Conservation (phyloP, 768 basidiomycete genomes). For the Psilocybe subaeruginosa region DNA sequence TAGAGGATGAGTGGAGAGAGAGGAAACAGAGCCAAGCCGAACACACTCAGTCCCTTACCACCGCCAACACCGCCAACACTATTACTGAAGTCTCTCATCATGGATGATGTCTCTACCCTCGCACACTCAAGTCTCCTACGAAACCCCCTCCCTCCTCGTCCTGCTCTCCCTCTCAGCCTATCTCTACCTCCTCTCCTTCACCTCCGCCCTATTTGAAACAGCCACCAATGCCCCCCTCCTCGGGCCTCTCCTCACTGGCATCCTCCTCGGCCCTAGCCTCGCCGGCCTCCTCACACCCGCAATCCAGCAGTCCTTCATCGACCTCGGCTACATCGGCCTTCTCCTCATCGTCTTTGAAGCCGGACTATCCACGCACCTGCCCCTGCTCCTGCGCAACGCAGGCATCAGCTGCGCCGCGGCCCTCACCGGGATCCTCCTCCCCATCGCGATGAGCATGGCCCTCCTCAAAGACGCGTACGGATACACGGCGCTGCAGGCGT, state of each 20-base stretch:
- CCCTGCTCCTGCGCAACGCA: constrained; percentile 46
- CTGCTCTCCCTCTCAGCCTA: constrained; percentile 57
- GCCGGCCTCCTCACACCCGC: constrained; percentile 47
- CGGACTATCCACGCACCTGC: constrained; percentile 52
- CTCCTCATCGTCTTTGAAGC: constrained; percentile 63
- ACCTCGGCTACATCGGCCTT: constrained; percentile 44
- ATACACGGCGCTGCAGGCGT: constrained; percentile 47
- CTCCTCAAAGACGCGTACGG: constrained; percentile 47
- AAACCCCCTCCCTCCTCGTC: constrained; percentile 30
- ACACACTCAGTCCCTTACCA: neutral
- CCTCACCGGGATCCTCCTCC: constrained; percentile 52
- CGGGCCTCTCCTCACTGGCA: constrained; percentile 19
- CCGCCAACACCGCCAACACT: neutral
- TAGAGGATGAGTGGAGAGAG: constrained; percentile 29
- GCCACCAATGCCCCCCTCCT: constrained; percentile 38
- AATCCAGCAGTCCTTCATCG: constrained; percentile 47
- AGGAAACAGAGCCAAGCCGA: constrained; percentile 1
- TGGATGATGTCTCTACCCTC: constrained; percentile 4
- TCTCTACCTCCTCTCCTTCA: constrained; percentile 54
- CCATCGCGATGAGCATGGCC: constrained; percentile 53
- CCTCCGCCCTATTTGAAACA: constrained; percentile 42
- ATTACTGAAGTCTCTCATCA: neutral
- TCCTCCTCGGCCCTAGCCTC: constrained; percentile 53
- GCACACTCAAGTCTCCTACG: constrained; percentile 25
- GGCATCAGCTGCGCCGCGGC: constrained; percentile 52